Conservation (phyloP, 331 rosid genomes). For the Pyrus hybrid region DNA sequence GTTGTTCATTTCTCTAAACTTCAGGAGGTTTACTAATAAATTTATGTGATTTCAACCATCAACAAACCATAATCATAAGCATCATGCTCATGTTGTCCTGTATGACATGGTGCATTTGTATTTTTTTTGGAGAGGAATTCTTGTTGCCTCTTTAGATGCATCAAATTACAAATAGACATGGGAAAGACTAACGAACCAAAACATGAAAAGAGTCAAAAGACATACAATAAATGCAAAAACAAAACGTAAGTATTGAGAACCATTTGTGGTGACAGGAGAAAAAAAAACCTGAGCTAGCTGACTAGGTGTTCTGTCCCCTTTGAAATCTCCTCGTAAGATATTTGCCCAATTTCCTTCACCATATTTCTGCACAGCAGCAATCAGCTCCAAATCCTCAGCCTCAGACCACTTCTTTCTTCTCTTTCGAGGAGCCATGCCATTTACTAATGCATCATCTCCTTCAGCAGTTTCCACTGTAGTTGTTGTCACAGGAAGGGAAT, state of each 20-base stretch:
- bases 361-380: slow-evolving; percentile 63
- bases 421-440: slow-evolving; percentile 38
- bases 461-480: slow-evolving; percentile 40
- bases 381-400: slow-evolving; percentile 74
- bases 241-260: background rate
- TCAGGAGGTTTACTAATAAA: background rate
- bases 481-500: slow-evolving; percentile 37
- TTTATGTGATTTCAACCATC: background rate
- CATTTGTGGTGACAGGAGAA: background rate
- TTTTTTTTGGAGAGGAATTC: background rate
- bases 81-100: background rate
- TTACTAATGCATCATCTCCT: slow-evolving; percentile 33
- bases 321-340: slow-evolving; percentile 58
- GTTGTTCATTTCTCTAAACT: background rate
- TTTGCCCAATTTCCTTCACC: slow-evolving; percentile 97
- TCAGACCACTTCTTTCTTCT: slow-evolving; percentile 84
- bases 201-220: background rate
- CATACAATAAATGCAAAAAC: background rate
- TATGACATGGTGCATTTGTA: background rate
- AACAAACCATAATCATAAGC: background rate
- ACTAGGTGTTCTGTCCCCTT: too few relatives aligned
- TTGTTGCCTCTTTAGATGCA: background rate
- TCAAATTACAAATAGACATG: background rate
- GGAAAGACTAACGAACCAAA: background rate
- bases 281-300: slow-evolving; percentile 79